Evolutionary conservation across 192 early-diverging fungal species (phyloP).

Genomic region (Coemansia sp.): DNA sequence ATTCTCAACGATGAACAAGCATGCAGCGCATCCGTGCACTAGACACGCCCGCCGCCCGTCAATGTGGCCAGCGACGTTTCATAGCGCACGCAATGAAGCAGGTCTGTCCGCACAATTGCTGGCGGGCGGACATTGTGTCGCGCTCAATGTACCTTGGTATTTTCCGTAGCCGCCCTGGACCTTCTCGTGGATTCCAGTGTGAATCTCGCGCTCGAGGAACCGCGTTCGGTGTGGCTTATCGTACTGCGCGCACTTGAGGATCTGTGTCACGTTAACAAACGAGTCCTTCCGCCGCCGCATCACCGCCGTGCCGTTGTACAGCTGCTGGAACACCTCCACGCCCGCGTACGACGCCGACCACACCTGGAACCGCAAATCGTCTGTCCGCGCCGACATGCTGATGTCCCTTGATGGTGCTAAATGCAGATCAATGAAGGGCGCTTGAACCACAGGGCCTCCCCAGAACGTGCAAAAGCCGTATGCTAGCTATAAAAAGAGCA

Average conservation of each 20-base stretch:
- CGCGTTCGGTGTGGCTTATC: constrained; percentile 83
- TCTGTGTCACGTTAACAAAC: constrained; percentile 88
- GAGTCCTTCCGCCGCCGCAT: constrained; percentile 79
- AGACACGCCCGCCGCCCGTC: too few species aligned
- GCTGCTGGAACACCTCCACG: constrained; percentile 75
- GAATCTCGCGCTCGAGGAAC: constrained; percentile 83
- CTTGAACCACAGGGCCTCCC: too few species aligned
- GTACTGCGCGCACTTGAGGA: constrained; percentile 84
- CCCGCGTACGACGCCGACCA: constrained; percentile 58
- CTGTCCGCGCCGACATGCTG: neutral
- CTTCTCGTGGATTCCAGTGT: constrained; percentile 81
- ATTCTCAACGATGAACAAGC: too few species aligned
- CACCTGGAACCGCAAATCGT: constrained; percentile 17
- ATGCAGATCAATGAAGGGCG: too few species aligned
- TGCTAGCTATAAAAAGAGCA: too few species aligned
- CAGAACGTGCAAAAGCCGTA: too few species aligned
- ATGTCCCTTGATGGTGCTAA: too few species aligned
- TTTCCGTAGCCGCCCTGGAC: constrained; percentile 95
- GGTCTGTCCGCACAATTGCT: too few species aligned
- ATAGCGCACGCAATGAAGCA: too few species aligned
- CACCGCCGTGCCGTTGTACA: constrained; percentile 65
- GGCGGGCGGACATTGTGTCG: too few species aligned
- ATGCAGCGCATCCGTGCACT: too few species aligned
- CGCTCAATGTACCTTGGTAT: constrained; percentile 79
- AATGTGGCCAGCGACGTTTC: too few species aligned